A percentile compares a stretch with the other conserved stretches of the same genome.
Conservation (phyloP, 2,329 filamentous ascomycete genomes). For the Phaeophleospora eucalypticola region DNA sequence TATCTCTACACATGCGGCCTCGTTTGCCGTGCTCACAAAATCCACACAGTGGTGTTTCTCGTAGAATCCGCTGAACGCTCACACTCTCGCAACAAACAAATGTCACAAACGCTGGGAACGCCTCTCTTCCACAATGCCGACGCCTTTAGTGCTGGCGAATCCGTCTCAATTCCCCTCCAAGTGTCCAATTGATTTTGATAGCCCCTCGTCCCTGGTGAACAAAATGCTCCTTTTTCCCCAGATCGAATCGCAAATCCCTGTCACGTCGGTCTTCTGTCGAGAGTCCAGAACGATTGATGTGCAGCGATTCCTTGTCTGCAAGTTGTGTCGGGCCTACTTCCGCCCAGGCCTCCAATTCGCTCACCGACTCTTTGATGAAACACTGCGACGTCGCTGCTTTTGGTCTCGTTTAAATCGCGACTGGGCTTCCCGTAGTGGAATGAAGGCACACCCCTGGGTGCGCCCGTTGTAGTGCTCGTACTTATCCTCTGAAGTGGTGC, state of each 20-base stretch:
- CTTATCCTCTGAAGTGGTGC: not conserved
- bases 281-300: not conserved
- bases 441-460: too few species aligned
- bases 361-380: not conserved
- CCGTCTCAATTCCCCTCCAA: not conserved
- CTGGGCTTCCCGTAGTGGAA: too few species aligned
- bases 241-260: not conserved
- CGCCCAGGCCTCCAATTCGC: not conserved
- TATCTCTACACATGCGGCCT: not conserved
- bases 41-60: not conserved
- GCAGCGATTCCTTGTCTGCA: not conserved
- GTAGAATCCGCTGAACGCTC: not conserved
- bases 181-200: not conserved
- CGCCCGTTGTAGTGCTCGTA: not conserved
- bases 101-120: not conserved
- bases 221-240: not conserved
- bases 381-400: not conserved
- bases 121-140: not conserved
- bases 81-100: too few species aligned
- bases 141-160: not conserved
- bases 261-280: not conserved
- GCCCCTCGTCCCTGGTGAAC: not conserved
- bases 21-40: not conserved
- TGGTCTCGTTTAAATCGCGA: not conserved
- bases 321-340: not conserved